Conservation (phyloP, 345 rosid species). For the Hibiscus trionum region DNA sequence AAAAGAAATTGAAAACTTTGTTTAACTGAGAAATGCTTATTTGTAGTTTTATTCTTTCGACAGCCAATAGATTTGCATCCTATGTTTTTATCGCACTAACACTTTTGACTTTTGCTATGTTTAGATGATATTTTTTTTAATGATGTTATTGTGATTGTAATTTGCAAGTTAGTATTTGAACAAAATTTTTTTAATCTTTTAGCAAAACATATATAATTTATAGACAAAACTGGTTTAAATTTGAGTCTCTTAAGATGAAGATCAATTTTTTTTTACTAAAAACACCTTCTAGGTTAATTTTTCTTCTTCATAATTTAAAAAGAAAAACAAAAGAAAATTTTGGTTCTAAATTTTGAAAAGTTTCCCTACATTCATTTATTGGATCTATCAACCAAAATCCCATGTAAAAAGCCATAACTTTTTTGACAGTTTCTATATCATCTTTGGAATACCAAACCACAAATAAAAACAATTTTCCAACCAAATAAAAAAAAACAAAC, state of each 20-base stretch:
- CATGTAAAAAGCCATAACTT: not conserved
- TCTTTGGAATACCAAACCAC: too few species aligned
- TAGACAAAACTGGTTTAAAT: too few species aligned
- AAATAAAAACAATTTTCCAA: too few species aligned
- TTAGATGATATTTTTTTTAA: too few species aligned
- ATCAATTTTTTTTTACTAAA: too few species aligned
- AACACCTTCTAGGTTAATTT: too few species aligned
- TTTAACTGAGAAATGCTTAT: not conserved
- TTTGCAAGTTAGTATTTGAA: too few species aligned
- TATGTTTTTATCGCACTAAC: not conserved
- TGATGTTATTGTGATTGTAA: too few species aligned
- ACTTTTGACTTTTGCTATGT: not conserved
- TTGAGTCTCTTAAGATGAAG: too few species aligned
- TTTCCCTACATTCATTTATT: not conserved
- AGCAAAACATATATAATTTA: too few species aligned
- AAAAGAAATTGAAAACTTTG: too few species aligned
- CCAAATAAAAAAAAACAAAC: not conserved
- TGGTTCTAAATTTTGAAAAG: not conserved
- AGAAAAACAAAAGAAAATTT: not conserved
- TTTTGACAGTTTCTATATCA: constrained; percentile 3
- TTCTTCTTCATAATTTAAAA: not conserved
- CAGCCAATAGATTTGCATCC: not conserved
- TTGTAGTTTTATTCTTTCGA: not conserved
- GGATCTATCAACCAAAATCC: constrained; percentile 10
- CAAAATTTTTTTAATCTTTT: too few species aligned